These are phyloP conservation scores for Hyaloscypha variabilis DNA, from an alignment of 495 filamentous ascomycete genomes.

Conservation along the genomic window DNA sequence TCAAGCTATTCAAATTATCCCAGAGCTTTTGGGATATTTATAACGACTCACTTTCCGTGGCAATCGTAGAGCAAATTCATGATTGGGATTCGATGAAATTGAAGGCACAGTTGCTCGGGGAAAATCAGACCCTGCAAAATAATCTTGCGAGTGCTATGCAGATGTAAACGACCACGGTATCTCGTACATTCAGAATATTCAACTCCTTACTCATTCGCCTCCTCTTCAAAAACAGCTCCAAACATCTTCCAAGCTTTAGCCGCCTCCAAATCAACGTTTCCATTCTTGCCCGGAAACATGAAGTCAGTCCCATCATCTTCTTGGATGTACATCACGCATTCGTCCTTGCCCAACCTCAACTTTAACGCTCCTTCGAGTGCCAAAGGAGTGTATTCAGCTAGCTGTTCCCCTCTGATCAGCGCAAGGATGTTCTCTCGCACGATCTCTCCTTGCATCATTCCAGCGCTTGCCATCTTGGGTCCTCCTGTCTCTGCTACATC, in stretches of 20 bases:
- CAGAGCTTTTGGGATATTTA: too few relatives aligned
- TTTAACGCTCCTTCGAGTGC: slow-evolving; percentile 16
- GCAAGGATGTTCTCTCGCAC: slow-evolving; percentile 56
- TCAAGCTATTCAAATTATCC: too few relatives aligned
- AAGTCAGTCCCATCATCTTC: slow-evolving; percentile 12
- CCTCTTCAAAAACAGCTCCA: background rate
- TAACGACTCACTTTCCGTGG: too few relatives aligned
- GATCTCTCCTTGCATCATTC: slow-evolving; percentile 51
- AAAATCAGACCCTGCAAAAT: too few relatives aligned
- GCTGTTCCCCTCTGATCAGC: slow-evolving; percentile 38
- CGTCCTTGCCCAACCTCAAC: slow-evolving; percentile 24
- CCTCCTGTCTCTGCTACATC: slow-evolving; percentile 63
- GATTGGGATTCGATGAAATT: too few relatives aligned
- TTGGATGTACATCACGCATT: slow-evolving; percentile 10
- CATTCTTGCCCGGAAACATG: slow-evolving; percentile 8
- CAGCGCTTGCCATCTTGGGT: slow-evolving; percentile 56
- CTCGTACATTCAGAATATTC: too few relatives aligned
- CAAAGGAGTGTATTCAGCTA: background rate
- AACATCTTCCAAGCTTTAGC: slow-evolving; percentile 11
- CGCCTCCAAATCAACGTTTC: slow-evolving; percentile 13
- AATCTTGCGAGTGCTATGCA: too few relatives aligned
- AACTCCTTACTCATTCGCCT: background rate
- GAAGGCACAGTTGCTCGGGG: too few relatives aligned
- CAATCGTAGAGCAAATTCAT: too few relatives aligned
- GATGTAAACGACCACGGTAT: too few relatives aligned